Evolutionary conservation across 2,329 filamentous ascomycete species (phyloP).

Genomic region (Fusarium torreyae): DNA sequence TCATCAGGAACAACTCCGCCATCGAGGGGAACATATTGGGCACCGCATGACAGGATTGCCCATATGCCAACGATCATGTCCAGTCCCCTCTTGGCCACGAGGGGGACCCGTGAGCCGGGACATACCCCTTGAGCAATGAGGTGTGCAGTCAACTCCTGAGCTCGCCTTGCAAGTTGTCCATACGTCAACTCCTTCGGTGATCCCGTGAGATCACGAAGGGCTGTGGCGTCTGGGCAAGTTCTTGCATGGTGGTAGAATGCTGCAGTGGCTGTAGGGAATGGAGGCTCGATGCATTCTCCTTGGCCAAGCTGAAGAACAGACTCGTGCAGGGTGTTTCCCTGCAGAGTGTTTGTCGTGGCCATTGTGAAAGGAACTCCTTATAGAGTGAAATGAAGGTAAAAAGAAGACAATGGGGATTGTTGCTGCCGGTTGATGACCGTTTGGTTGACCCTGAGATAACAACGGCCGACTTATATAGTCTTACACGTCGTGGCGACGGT

Average conservation of each 20-base stretch:
- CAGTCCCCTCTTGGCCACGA: constrained; percentile 68
- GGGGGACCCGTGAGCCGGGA: constrained; percentile 65
- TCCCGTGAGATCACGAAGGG: constrained; percentile 57
- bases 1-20: constrained; percentile 66
- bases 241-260: constrained; percentile 58
- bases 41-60: constrained; percentile 69
- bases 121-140: constrained; percentile 58
- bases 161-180: constrained; percentile 59
- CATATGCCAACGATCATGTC: constrained; percentile 72
- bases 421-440: constrained; percentile 27
- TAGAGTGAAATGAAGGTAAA: constrained; percentile 10
- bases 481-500: constrained; percentile 31
- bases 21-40: constrained; percentile 73
- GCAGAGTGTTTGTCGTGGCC: constrained; percentile 5
- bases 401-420: constrained; percentile 38
- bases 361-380: constrained; percentile 19
- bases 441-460: constrained; percentile 42
- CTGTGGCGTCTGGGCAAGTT: constrained; percentile 55
- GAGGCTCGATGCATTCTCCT: constrained; percentile 45
- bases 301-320: constrained; percentile 32
- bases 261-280: constrained; percentile 58
- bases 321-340: constrained; percentile 9
- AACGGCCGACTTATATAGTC: constrained; percentile 40
- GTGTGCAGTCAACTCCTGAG: constrained; percentile 60
- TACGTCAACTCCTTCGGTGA: constrained; percentile 59